Evolutionary conservation across 768 basidiomycete genomes (phyloP), one percentile per base, ranked within the genome.

Genomic region (Psilocybe sp.): DNA sequence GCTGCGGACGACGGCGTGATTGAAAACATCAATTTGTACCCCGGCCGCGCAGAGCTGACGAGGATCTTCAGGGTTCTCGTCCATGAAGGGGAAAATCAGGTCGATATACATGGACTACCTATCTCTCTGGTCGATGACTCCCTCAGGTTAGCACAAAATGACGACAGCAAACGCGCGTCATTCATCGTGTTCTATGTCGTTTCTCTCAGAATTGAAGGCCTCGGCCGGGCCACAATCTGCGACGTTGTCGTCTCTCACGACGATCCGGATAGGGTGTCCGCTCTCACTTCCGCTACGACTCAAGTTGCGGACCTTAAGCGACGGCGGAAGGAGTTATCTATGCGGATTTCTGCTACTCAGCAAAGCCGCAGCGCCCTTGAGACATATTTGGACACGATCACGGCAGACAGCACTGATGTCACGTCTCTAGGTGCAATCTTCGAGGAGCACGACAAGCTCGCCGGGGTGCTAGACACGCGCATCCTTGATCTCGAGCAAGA

Each of bases 191-290:
- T 11, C n/a, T 4, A 28, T 28, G 3, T 16, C 13, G 19, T 8
- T 8, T 49, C 5, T 8, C 2, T 4, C 37, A 76, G 73, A 47
- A 69, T 74, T 2, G 70, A 74, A 60, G 74, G 73, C 1, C 58
- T 62, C 32, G 72, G 72, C 16, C 49, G 57, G 12, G 73, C 70
- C 4, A 68, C 67, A 0, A 72, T 75, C 45, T 70, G 71, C 44
- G 71, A 75, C 50, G 71, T 74, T 1, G 23, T 28, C 23, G 23
- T 28, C 23, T 28, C 23, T 28, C 23, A 28, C 7, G 23, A 3
- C 4, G 23, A 28, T 28, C 23, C 4, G 23, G 23, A 28, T 7
- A 28, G 23, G 23, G 23, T 28, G 23, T 28, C 23, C 23, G 7
- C 23, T 28, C 23, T 28, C 7, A 7, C 23, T 28, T 28, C 23